Percentiles rank a stretch among this genome's conserved stretches.
phyloP scores from a whole-genome alignment of 106 monocot species.

The Dendrobium catenatum region DNA sequence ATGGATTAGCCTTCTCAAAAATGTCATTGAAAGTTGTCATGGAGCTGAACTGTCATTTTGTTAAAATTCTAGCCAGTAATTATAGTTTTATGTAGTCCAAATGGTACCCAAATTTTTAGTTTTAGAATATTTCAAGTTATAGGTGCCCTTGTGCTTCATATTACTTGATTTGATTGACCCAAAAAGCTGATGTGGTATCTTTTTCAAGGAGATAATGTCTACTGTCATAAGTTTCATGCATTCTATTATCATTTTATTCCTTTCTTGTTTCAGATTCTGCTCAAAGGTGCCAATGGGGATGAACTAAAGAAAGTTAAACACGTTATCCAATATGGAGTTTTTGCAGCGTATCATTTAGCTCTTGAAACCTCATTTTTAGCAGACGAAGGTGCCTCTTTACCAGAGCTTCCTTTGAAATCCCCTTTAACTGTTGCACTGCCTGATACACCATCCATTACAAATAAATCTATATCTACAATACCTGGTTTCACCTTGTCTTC shows the following conservation, averaged over 20 bases:
- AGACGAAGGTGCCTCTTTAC: constrained; percentile 90
- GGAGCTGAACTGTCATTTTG: too few relatives aligned
- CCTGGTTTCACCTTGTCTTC: constrained; percentile 29
- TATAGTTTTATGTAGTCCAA: too few relatives aligned
- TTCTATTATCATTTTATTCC: neutral
- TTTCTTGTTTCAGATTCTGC: constrained; percentile 48
- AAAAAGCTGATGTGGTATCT: too few relatives aligned
- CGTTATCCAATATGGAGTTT: constrained; percentile 83
- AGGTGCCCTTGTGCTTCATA: too few relatives aligned
- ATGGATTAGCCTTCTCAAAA: too few relatives aligned
- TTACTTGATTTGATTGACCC: too few relatives aligned
- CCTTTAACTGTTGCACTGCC: constrained; percentile 64
- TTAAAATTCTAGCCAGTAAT: too few relatives aligned
- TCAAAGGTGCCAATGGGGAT: constrained; percentile 67
- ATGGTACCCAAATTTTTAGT: too few relatives aligned
- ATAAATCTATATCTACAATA: constrained; percentile 61
- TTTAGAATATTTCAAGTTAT: too few relatives aligned
- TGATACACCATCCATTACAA: constrained; percentile 44
- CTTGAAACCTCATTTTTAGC: constrained; percentile 94
- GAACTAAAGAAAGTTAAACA: constrained; percentile 90
- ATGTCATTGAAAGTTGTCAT: too few relatives aligned
- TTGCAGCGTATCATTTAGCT: constrained; percentile 92
- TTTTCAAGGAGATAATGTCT: neutral
- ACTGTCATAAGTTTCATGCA: neutral
- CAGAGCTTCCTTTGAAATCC: constrained; percentile 70